These are phyloP conservation scores for Magnusiomyces paraingens DNA, from an alignment of 1,139 yeast genomes.

Conservation along the genomic window DNA sequence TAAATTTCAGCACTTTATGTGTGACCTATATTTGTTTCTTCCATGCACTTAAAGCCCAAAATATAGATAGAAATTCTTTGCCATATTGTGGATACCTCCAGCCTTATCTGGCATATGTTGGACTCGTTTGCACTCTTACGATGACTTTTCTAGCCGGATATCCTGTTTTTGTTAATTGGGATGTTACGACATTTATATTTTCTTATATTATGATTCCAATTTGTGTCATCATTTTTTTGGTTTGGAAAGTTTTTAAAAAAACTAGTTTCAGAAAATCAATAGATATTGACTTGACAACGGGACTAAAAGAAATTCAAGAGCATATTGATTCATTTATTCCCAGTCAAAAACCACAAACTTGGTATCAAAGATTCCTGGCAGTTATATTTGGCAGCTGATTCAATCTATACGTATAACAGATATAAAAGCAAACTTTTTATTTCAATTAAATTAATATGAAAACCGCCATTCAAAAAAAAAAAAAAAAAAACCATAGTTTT, in stretches of 20 bases:
- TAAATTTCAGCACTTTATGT: slow-evolving; percentile 61
- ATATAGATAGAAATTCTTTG: slow-evolving; percentile 46
- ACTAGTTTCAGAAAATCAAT: slow-evolving; percentile 45
- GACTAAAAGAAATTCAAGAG: slow-evolving; percentile 50
- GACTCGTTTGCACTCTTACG: slow-evolving; percentile 42
- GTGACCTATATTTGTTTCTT: slow-evolving; percentile 59
- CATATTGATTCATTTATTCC: slow-evolving; percentile 17
- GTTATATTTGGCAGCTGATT: too few species aligned
- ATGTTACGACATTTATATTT: slow-evolving; percentile 52
- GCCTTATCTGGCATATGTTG: slow-evolving; percentile 45
- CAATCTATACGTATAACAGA: too few species aligned
- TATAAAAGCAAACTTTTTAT: too few species aligned
- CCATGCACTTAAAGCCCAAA: slow-evolving; percentile 55
- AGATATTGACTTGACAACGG: slow-evolving; percentile 51
- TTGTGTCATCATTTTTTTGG: slow-evolving; percentile 49
- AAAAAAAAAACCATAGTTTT: too few species aligned
- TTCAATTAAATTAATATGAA: too few species aligned
- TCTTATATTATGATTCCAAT: slow-evolving; percentile 63
- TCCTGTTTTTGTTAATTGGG: slow-evolving; percentile 63
- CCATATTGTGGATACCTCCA: slow-evolving; percentile 52
- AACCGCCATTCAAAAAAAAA: too few species aligned
- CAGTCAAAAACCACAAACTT: slow-evolving; percentile 16
- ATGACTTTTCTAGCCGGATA: slow-evolving; percentile 67
- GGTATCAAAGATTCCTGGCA: slow-evolving; percentile 5
- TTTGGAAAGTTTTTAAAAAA: slow-evolving; percentile 50